Percentiles rank a stretch among this genome's conserved stretches.
Evolutionary conservation across 2,329 filamentous ascomycete genomes (phyloP).

Genomic region (Claviceps pusilla): DNA sequence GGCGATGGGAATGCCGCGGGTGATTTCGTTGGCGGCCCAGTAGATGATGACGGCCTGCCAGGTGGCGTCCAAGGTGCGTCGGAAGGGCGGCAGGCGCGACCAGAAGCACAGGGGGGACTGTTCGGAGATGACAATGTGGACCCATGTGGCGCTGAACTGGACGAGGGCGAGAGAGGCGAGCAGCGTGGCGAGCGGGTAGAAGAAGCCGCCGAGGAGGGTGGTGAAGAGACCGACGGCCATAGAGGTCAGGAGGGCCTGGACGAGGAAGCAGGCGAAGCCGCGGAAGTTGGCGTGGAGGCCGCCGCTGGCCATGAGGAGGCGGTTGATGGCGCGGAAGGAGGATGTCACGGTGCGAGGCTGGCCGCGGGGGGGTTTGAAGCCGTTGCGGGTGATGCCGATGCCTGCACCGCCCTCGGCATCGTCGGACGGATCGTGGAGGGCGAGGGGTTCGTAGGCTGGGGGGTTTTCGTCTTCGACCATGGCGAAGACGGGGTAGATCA

Average conservation of each 20-base stretch:
- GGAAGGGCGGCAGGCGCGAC: slow-evolving; percentile 52
- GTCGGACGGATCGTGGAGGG: slow-evolving; percentile 24
- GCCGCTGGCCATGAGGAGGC: slow-evolving; percentile 43
- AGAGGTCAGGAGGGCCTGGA: slow-evolving; percentile 20
- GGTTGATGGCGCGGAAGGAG: slow-evolving; percentile 35
- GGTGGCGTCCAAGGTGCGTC: slow-evolving; percentile 51
- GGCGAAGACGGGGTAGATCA: slow-evolving; percentile 38
- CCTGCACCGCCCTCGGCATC: slow-evolving; percentile 17
- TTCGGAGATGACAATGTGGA: slow-evolving; percentile 68
- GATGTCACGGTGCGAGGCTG: slow-evolving; percentile 30
- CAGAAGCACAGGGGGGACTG: slow-evolving; percentile 50
- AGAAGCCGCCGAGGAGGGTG: slow-evolving; percentile 25
- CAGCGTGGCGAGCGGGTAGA: slow-evolving; percentile 30
- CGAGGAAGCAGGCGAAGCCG: slow-evolving; percentile 40
- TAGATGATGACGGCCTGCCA: slow-evolving; percentile 50
- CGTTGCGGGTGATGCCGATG: slow-evolving; percentile 12
- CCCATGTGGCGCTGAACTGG: slow-evolving; percentile 63
- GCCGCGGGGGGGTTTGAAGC: slow-evolving; percentile 20
- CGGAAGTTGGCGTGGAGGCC: slow-evolving; percentile 56
- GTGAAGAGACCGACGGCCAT: slow-evolving; percentile 30
- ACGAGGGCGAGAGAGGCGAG: slow-evolving; percentile 46
- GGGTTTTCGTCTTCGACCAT: slow-evolving; percentile 44
- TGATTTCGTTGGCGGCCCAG: slow-evolving; percentile 41
- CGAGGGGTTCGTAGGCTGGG: slow-evolving; percentile 37
- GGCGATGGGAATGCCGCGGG: slow-evolving; percentile 29